A percentile compares a stretch with the other conserved stretches of the same genome.
phyloP scores from a whole-genome alignment of 352 stramenopile genomes.

The Phytophthora foliorum region DNA sequence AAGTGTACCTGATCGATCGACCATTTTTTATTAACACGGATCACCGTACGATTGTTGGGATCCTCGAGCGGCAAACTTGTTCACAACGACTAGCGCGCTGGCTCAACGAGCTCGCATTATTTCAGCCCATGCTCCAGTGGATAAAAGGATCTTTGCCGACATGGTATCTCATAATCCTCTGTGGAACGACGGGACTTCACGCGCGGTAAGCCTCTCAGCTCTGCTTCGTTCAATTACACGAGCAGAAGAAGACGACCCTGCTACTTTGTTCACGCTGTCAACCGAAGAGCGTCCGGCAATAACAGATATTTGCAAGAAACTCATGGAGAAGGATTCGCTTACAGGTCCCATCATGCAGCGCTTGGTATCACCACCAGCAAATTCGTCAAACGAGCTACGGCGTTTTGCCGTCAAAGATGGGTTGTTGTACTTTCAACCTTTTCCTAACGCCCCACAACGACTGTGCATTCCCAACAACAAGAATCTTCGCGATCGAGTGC shows the following conservation, averaged over 20 bases:
- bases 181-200: conserved; percentile 12
- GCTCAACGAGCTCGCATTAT: conserved; percentile 13
- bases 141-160: neutral
- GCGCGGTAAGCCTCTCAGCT: conserved; percentile 1
- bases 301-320: too few species aligned
- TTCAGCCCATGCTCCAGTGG: conserved; percentile 11
- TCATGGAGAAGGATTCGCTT: neutral
- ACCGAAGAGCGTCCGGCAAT: too few species aligned
- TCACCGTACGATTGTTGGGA: neutral
- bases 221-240: conserved; percentile 1
- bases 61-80: conserved; percentile 1
- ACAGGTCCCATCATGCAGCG: neutral
- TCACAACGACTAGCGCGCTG: neutral
- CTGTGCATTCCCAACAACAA: too few species aligned
- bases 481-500: too few species aligned
- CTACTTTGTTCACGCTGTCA: too few species aligned
- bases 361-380: too few species aligned
- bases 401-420: neutral
- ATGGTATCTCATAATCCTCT: conserved; percentile 9
- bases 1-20: conserved; percentile 6
- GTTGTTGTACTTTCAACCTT: neutral
- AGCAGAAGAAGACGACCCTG: too few species aligned
- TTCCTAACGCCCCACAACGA: too few species aligned
- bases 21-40: conserved; percentile 7
- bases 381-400: too few species aligned